Conservation (phyloP, 2,329 filamentous ascomycete genomes). For the Xylariaceae sp. region DNA sequence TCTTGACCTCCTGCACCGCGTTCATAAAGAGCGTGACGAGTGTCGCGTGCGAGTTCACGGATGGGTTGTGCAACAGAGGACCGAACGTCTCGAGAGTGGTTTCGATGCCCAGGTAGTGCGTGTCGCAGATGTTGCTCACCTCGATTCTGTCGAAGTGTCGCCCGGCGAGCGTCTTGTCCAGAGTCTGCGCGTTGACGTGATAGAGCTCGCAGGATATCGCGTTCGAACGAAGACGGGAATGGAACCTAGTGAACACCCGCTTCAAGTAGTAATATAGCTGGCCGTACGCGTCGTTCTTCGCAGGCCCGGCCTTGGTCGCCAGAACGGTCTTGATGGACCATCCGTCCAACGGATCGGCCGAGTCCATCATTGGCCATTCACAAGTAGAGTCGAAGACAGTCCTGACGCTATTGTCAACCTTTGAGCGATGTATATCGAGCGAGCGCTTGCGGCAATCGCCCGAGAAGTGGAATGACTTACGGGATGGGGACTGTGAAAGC, state of each 20-base stretch:
- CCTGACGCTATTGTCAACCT: background rate
- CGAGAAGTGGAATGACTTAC: background rate
- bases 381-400: conserved; percentile 1
- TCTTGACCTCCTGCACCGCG: background rate
- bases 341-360: conserved; percentile 1
- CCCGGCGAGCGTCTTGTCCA: background rate
- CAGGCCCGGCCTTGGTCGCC: conserved; percentile 2
- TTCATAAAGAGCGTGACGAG: conserved; percentile 11
- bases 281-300: conserved; percentile 2
- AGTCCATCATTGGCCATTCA: conserved; percentile 8
- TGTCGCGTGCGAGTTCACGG: conserved; percentile 1
- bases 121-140: conserved; percentile 8
- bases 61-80: background rate
- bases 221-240: background rate
- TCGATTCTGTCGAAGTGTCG: conserved; percentile 3
- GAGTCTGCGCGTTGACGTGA: background rate
- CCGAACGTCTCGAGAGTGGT: conserved; percentile 5
- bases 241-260: background rate
- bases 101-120: background rate
- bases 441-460: no score
- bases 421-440: no score
- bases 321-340: conserved; percentile 3
- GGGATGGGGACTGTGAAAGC: conserved; percentile 3
- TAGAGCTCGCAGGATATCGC: conserved; percentile 2
- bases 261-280: conserved; percentile 4